Percentiles rank a stretch among this genome's conserved stretches.
phyloP scores from a whole-genome alignment of 352 stramenopile genomes.

The Phytopythium aichiense region DNA sequence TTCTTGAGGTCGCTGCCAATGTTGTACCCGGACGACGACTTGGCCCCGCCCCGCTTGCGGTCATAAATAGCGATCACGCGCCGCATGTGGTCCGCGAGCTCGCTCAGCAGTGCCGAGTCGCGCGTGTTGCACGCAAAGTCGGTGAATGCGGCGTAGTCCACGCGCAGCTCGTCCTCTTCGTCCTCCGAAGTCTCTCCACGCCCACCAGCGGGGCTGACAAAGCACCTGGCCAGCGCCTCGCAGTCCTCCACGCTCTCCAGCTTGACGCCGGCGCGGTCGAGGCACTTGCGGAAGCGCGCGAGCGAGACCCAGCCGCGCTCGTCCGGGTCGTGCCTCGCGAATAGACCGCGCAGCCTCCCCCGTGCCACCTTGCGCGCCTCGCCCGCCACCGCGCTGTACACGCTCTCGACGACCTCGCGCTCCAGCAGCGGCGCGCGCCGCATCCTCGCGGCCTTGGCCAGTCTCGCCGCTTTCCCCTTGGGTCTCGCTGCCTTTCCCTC shows the following conservation, averaged over 20 bases:
- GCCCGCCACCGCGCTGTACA: constrained; percentile 47
- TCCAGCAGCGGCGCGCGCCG: constrained; percentile 53
- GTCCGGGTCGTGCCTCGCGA: constrained; percentile 47
- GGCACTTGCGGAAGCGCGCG: constrained; percentile 53
- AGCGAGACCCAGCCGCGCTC: constrained; percentile 26
- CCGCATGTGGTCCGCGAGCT: constrained; percentile 43
- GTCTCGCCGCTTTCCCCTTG: constrained; percentile 20
- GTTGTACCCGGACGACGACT: constrained; percentile 38
- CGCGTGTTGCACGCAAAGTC: constrained; percentile 68
- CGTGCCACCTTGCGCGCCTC: constrained; percentile 36
- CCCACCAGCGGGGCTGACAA: constrained; percentile 12
- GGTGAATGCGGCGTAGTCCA: constrained; percentile 57
- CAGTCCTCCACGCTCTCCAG: constrained; percentile 32
- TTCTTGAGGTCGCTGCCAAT: constrained; percentile 37
- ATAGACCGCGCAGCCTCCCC: constrained; percentile 37
- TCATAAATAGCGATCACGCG: constrained; percentile 45
- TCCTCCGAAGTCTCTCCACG: constrained; percentile 8
- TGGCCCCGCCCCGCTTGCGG: constrained; percentile 25
- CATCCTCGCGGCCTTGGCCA: constrained; percentile 35
- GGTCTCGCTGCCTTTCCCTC: not conserved
- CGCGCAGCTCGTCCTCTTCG: constrained; percentile 12
- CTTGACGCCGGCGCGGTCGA: constrained; percentile 49
- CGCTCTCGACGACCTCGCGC: constrained; percentile 32
- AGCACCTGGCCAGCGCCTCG: constrained; percentile 37
- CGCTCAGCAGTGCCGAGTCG: constrained; percentile 56